Evolutionary conservation across 495 filamentous ascomycete species (phyloP), one percentile per base, ranked within the genome.

Genomic region (Baudoinia panamericana): DNA sequence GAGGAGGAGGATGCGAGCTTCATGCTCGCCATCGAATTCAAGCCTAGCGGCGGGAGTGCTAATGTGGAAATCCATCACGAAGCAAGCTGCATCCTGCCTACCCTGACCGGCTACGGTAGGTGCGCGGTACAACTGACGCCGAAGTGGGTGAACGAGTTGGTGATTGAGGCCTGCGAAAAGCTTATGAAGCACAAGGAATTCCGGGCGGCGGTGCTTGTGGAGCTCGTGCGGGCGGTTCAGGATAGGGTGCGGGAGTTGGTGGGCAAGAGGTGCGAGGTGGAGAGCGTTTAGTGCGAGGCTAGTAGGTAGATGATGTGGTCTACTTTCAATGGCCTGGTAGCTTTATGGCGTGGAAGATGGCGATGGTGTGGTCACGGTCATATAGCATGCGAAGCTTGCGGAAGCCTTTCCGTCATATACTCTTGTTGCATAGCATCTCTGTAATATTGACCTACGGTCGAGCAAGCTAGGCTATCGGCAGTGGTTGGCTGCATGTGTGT

Each of bases 61-160:
- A 22, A 4, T 9, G 21, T 44, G 13, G 46, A 49, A 22, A 17
- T 50, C 4, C 46, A 50, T 30, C 30, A 30, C 17, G 41, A 45
- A 2, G 46, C 46, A 3, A 10, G 4, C 7, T 50, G 46, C 26
- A 23, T 50, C 5, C 8, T 50, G 17, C 25, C 36, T 3, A 20
- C 15, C 2, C 9, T 16, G 2, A 25, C 28, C 6, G 30, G 21
- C 2, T 18, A 15, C 16, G 26, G 17, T 7, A 11, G 10, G 7
- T 50, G 46, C 31, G n/a, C 13, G 1, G 30, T 45, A 11, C 4
- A 30, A 23, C 17, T 12, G 2, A 30, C 30, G 29, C 46, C 46
- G 11, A 35, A 19, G 15, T 50, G 46, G 46, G 12, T 50, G 21
- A 50, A 50, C 15, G 26, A 36, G 5, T 12, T 32, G 9, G 39